Percentiles rank a stretch among this genome's conserved stretches.
Conservation (phyloP, 129 eudicot species). For the Erigeron canadensis region DNA sequence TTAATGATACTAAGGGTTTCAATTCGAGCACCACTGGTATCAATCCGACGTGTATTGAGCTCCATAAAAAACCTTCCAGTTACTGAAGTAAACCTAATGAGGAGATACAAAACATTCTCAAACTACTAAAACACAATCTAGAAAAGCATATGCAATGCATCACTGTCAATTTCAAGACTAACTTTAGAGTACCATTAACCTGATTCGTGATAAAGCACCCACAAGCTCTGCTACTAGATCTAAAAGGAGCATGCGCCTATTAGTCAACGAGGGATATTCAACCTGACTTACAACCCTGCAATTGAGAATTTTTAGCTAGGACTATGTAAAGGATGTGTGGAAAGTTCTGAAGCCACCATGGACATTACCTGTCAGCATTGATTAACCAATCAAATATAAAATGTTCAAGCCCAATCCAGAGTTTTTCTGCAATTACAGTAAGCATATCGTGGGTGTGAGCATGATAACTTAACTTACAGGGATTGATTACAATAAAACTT, state of each 20-base stretch:
- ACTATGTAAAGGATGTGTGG: neutral
- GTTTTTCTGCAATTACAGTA: slow-evolving; percentile 59
- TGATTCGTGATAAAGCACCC: slow-evolving; percentile 83
- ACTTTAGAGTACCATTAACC: slow-evolving; percentile 40
- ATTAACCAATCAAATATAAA: slow-evolving; percentile 96
- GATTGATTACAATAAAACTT: slow-evolving; percentile 23
- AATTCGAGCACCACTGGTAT: slow-evolving; percentile 80
- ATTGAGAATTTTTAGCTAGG: slow-evolving; percentile 2
- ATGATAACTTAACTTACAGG: slow-evolving; percentile 5
- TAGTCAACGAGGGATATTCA: slow-evolving; percentile 86
- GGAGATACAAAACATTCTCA: slow-evolving; percentile 15
- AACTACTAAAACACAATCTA: slow-evolving; percentile 10
- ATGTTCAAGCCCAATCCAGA: slow-evolving; percentile 90
- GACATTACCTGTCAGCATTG: slow-evolving; percentile 85
- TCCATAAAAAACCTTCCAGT: slow-evolving; percentile 94
- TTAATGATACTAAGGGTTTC: slow-evolving; percentile 86
- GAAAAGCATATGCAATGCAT: neutral
- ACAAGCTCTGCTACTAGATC: slow-evolving; percentile 88
- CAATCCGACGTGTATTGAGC: slow-evolving; percentile 85
- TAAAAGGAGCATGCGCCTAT: slow-evolving; percentile 80
- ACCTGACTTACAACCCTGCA: slow-evolving; percentile 94
- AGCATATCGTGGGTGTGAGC: slow-evolving; percentile 1
- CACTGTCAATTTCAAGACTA: slow-evolving; percentile 4
- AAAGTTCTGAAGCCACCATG: slow-evolving; percentile 25
- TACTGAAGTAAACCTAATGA: slow-evolving; percentile 66